Base-by-base conservation (phyloP, 495 filamentous ascomycete genomes). In the Penicillium soppii region DNA sequence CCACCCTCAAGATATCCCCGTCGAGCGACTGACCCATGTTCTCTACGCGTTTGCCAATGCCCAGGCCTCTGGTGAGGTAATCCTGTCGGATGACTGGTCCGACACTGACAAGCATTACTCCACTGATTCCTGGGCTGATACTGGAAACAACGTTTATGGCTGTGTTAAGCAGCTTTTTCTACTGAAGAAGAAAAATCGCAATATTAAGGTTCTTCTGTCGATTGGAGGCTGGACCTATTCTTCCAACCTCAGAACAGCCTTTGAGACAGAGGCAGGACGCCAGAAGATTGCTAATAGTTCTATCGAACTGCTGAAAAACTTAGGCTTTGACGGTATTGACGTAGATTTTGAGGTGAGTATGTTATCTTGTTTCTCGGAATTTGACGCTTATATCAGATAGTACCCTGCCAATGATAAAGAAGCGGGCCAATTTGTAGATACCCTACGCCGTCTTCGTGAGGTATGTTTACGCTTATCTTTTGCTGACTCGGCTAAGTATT, bases 91-190 rank as follows among this genome's bases (percentile, higher is more conserved):
- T 53, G 87, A 86, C 3, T 94, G 90, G 68, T 80, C 84, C 50
- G 87, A 91, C 54, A 66, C 74, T 4, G 70, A 95, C 54, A 94
- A 90, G 65, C 90, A 89, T 66, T 91, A 88, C 57, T 72, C 87
- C n/a, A 76, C 75, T 27, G 91, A 96, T 70, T 88, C 86, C 33
- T 84, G 80, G 82, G 81, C 78, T 56, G 83, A 88, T 39, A 41
- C 51, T n/a, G 80, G 86, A 17, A 86, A 77, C 41, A 94, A 95
- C 68, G 77, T 94, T 47, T 95, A 95, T 72, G 91, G 91, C 38
- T 92, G 86, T 67, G 62, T 92, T 22, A 96, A 95, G 75, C 90
- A 95, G 70, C 79, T 96, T 8, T 87, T 84, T 69, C 73, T 95
- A 4, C 82, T 90, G 30, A 95, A 95, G 75, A 82, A 85, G 54